phyloP scores from a whole-genome alignment of 257 asterid genomes.

The Verbascum thapsus region DNA sequence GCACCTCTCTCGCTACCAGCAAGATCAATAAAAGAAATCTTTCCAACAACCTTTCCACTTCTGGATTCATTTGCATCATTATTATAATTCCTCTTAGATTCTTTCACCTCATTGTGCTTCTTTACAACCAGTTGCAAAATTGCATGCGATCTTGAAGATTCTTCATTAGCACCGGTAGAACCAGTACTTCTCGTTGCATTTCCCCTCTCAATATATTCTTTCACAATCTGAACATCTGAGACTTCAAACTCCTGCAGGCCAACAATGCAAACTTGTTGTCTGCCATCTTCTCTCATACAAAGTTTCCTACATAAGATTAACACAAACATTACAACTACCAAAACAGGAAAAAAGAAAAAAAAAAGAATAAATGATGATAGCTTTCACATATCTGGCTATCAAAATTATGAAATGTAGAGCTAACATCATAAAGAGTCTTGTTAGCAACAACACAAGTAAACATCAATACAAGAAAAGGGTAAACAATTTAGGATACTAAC shows the following conservation, averaged over 20 bases:
- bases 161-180: conserved; percentile 98
- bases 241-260: conserved; percentile 98
- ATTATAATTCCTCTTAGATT: conserved; percentile 61
- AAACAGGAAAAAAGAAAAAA: not conserved
- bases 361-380: not conserved
- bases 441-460: conserved; percentile 13
- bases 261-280: conserved; percentile 97
- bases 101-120: conserved; percentile 89
- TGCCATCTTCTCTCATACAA: conserved; percentile 97
- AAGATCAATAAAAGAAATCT: conserved; percentile 96
- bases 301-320: conserved; percentile 62
- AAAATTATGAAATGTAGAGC: conserved; percentile 6
- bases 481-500: conserved; percentile 51
- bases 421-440: no score
- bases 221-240: conserved; percentile 88
- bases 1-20: conserved; percentile 99
- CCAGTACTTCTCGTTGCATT: conserved; percentile 93
- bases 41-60: conserved; percentile 85
- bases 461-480: conserved; percentile 31
- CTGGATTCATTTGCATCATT: conserved; percentile 74
- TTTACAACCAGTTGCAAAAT: conserved; percentile 87
- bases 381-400: conserved; percentile 14
- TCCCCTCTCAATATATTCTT: conserved; percentile 89
- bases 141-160: conserved; percentile 98
- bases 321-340: not conserved